Percentiles rank a stretch among this genome's conserved stretches.
phyloP scores from a whole-genome alignment of 768 basidiomycete species.

The Calocera viscosa region DNA sequence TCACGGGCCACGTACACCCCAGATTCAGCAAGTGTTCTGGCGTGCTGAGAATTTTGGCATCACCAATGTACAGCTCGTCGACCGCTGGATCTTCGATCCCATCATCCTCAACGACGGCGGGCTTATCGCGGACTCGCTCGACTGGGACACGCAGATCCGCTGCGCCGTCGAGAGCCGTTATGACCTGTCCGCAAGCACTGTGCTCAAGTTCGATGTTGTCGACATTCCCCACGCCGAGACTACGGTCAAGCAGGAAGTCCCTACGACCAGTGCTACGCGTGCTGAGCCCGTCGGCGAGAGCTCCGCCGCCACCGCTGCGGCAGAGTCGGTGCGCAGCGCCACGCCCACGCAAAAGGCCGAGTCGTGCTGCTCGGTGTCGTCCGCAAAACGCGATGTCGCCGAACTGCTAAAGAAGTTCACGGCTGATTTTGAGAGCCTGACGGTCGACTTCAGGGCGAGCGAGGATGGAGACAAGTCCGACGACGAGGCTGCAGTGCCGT shows the following conservation, averaged over 20 bases:
- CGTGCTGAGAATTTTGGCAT: neutral
- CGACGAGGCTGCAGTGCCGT: neutral
- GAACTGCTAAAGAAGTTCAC: slow-evolving; percentile 5
- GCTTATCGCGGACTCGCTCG: neutral
- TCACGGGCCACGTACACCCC: neutral
- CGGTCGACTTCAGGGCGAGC: neutral
- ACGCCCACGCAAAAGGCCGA: neutral
- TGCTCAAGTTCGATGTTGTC: neutral
- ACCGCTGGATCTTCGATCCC: neutral
- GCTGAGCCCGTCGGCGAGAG: neutral
- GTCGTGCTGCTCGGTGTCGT: neutral
- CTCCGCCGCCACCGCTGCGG: neutral
- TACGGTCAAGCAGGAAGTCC: neutral
- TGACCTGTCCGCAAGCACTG: neutral
- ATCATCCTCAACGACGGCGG: neutral
- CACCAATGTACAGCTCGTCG: neutral
- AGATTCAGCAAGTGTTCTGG: neutral
- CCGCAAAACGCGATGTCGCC: neutral
- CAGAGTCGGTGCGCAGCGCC: slow-evolving; percentile 2
- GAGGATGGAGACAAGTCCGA: neutral
- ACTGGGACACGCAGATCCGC: neutral
- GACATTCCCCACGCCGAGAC: neutral
- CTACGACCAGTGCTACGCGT: neutral
- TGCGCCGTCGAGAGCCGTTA: neutral
- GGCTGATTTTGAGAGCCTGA: neutral